Percentiles rank a stretch among this genome's conserved stretches.
Conservation (phyloP, 2,329 filamentous ascomycete species). For the Leptographium radiaticola region DNA sequence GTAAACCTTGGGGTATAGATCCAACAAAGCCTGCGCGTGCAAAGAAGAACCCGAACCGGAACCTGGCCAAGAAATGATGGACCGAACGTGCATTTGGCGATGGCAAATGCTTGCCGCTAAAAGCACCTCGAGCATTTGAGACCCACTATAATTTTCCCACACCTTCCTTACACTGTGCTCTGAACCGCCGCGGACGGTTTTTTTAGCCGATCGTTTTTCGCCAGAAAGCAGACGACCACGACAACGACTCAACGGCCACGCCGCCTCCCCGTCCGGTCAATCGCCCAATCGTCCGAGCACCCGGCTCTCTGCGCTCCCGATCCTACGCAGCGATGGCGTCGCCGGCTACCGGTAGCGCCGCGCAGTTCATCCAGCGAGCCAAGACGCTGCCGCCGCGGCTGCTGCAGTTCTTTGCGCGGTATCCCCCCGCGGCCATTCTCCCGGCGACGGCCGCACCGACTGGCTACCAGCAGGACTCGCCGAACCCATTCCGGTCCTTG, state of each 20-base stretch:
- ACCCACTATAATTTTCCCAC: too few species aligned
- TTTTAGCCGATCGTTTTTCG: too few species aligned
- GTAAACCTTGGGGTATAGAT: too few species aligned
- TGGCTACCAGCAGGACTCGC: conserved; percentile 41
- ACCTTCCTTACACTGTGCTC: too few species aligned
- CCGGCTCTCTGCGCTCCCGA: background rate
- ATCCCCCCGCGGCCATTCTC: conserved; percentile 58
- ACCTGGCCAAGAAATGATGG: too few species aligned
- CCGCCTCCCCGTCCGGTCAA: background rate
- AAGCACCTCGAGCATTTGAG: too few species aligned
- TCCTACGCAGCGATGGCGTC: conserved; percentile 6
- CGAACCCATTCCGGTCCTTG: conserved; percentile 70
- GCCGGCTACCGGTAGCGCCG: background rate
- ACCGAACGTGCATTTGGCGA: too few species aligned
- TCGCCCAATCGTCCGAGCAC: background rate
- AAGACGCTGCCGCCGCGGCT: conserved; percentile 65
- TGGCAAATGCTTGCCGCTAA: too few species aligned
- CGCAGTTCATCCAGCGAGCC: conserved; percentile 42
- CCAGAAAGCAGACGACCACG: too few species aligned
- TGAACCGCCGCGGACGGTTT: too few species aligned
- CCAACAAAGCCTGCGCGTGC: too few species aligned
- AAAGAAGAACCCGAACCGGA: too few species aligned
- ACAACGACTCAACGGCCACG: background rate
- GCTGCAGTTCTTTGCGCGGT: conserved; percentile 77
- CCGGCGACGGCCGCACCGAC: conserved; percentile 26